Conservation (phyloP, 2,329 filamentous ascomycete genomes). For the Colletotrichum euphorbiae region DNA sequence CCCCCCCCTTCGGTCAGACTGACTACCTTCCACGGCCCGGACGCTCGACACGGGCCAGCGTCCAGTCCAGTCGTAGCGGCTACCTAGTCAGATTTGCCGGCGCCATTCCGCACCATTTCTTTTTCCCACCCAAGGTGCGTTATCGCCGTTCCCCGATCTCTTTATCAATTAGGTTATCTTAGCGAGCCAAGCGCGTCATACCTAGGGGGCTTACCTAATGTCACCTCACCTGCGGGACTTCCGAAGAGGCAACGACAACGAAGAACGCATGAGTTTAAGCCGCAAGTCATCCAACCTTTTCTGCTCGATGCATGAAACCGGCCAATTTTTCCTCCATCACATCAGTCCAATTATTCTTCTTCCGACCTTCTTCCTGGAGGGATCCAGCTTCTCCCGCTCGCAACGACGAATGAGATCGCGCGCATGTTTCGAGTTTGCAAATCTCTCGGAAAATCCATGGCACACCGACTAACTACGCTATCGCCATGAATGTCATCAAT, state of each 20-base stretch:
- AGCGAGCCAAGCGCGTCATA: conserved; percentile 13
- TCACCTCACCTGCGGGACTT: neutral
- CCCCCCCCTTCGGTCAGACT: conserved; percentile 6
- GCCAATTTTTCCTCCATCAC: conserved; percentile 5
- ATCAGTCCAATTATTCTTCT: neutral
- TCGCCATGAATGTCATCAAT: neutral
- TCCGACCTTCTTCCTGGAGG: neutral
- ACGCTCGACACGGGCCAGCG: conserved; percentile 8
- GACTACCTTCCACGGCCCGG: conserved; percentile 7
- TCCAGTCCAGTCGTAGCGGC: neutral
- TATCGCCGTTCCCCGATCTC: neutral
- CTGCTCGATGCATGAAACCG: conserved; percentile 26
- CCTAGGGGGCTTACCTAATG: conserved; percentile 18
- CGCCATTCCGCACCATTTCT: neutral
- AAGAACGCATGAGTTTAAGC: conserved; percentile 20
- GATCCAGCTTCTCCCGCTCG: neutral
- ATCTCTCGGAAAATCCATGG: neutral
- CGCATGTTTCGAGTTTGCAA: neutral
- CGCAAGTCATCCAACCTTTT: conserved; percentile 20
- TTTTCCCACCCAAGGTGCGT: neutral
- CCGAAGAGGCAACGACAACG: conserved; percentile 22
- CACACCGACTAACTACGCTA: neutral
- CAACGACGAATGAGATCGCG: neutral
- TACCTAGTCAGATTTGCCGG: conserved; percentile 4
- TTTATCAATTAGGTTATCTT: conserved; percentile 1